Conservation (phyloP, 2,329 filamentous ascomycete genomes). For the Cyphellophora europaea region DNA sequence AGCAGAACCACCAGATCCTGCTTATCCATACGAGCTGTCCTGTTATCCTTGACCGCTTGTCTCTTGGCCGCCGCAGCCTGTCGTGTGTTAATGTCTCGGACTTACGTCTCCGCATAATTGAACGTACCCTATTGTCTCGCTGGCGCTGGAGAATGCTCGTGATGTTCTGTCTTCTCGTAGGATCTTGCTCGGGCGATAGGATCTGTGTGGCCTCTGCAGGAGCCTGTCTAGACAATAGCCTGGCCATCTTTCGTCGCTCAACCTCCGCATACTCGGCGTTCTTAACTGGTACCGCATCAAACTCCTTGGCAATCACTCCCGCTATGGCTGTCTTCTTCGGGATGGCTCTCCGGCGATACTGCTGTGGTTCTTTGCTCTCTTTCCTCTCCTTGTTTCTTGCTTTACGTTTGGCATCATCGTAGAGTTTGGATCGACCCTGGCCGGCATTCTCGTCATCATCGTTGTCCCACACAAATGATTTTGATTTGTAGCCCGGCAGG, state of each 20-base stretch:
- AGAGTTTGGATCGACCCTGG: conserved; percentile 33
- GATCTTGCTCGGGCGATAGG: neutral
- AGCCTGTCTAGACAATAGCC: conserved; percentile 51
- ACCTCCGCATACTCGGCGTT: conserved; percentile 60
- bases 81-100: neutral
- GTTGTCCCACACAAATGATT: conserved; percentile 24
- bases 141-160: neutral
- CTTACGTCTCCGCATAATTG: neutral
- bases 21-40: conserved; percentile 81
- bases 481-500: conserved; percentile 59
- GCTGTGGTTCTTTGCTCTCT: conserved; percentile 27
- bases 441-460: conserved; percentile 32
- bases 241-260: conserved; percentile 48
- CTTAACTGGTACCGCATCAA: conserved; percentile 63
- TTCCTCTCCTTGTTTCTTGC: conserved; percentile 28
- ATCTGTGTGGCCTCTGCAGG: conserved; percentile 30
- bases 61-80: conserved; percentile 23
- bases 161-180: neutral
- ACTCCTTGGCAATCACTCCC: conserved; percentile 65
- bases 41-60: conserved; percentile 57
- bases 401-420: conserved; percentile 36
- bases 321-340: conserved; percentile 72
- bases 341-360: conserved; percentile 50
- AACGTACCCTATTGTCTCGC: neutral
- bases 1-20: conserved; percentile 81